These are phyloP conservation scores for Xerocomellus intermedius DNA, from an alignment of 768 basidiomycete species.

Conservation along the genomic window DNA sequence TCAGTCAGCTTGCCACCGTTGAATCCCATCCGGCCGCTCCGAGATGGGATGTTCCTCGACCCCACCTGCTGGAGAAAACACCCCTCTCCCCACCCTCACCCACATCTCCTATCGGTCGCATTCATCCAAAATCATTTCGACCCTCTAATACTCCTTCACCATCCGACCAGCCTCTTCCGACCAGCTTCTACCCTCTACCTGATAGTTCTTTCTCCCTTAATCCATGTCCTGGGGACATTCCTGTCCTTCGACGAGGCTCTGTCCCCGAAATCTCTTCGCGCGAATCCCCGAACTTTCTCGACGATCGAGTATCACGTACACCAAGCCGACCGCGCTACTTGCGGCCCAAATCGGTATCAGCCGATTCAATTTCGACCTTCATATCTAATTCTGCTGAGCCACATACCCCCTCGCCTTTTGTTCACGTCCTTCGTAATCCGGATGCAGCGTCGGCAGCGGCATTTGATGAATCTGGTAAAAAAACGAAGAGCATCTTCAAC, in stretches of 20 bases:
- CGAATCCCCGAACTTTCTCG: slow-evolving; percentile 11
- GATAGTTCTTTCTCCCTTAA: neutral
- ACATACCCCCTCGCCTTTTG: slow-evolving; percentile 6
- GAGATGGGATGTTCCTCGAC: slow-evolving; percentile 18
- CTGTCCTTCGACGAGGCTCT: slow-evolving; percentile 27
- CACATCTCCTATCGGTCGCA: slow-evolving; percentile 14
- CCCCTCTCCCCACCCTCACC: slow-evolving; percentile 21
- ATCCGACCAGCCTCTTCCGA: slow-evolving; percentile 20
- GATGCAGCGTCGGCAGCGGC: slow-evolving; percentile 3
- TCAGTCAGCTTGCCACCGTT: slow-evolving; percentile 52
- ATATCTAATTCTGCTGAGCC: slow-evolving; percentile 8
- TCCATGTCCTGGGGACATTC: slow-evolving; percentile 4
- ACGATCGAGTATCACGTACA: slow-evolving; percentile 20
- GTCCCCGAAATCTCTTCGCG: slow-evolving; percentile 23
- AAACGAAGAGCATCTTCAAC: slow-evolving; percentile 41
- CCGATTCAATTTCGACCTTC: slow-evolving; percentile 50
- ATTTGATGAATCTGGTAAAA: slow-evolving; percentile 28
- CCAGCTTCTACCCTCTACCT: neutral
- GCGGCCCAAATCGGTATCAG: slow-evolving; percentile 53
- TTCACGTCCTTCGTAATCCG: slow-evolving; percentile 1
- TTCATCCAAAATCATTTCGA: slow-evolving; percentile 31
- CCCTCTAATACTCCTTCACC: slow-evolving; percentile 52
- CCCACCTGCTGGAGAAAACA: neutral
- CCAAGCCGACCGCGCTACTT: slow-evolving; percentile 25
- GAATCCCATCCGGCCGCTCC: slow-evolving; percentile 11